Base-by-base conservation (phyloP, 352 stramenopile species). In the Pythium aquatile region DNA sequence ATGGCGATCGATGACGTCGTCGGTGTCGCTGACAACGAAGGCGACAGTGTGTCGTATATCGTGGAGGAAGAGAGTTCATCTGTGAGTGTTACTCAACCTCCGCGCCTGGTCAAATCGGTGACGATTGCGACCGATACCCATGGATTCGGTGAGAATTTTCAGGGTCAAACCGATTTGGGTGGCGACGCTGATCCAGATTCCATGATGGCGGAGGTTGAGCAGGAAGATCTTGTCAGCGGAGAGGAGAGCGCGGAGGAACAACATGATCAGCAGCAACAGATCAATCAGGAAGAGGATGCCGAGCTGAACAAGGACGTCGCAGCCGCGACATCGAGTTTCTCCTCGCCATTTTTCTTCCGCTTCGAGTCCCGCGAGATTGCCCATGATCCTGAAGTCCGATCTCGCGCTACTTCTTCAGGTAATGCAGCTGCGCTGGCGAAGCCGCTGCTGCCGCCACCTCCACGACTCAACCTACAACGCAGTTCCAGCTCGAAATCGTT, bases 241-340 rank as follows among this genome's bases (percentile, higher is more conserved):
- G 47, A 54, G 5, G 26, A 9, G 9, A 37, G 20, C 28, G 47
- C 2, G 1, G 48, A 54, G 14, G 63, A 55, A 33, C n/a, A 17
- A 20, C 55, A 63, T 20, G 55, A 64, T 0, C 54, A 72, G 4
- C 56, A 66, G 24, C 60, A 63, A 9, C 66, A 68, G 17, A 83
- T 29, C 51, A 78, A 58, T 39, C 69, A 63, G 73, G 86, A 93
- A 56, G 85, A 92, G 65, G 83, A 93, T 58, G 83, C 79, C 1
- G 81, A 93, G 62, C 79, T 93, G 44, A 92, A 94, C 71, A 93
- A 93, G 64, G 85, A 93, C 66, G 85, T 93, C 0, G 85, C 82
- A 1, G 85, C 88, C 17, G 83, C 84, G 7, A 93, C 83, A 9
- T 95, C 85, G 16, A 91, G 79, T 33, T 91, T 94, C 58, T 94